These are phyloP conservation scores for Flaveria ramosissima DNA, from an alignment of 129 eudicot species.

Conservation along the genomic window DNA sequence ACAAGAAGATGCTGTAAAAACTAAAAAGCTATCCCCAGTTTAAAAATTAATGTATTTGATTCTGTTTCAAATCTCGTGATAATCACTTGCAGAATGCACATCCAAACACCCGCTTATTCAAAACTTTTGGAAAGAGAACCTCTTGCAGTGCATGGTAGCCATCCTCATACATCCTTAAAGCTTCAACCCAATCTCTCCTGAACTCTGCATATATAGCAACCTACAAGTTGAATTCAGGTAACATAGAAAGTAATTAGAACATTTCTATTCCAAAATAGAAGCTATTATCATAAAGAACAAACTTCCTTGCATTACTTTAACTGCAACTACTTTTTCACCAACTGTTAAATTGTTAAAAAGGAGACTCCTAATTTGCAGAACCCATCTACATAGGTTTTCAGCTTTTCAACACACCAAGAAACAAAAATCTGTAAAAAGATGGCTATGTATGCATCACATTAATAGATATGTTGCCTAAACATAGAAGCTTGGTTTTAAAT, in stretches of 20 bases:
- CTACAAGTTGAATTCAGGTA: conserved; percentile 54
- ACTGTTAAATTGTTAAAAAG: conserved; percentile 3
- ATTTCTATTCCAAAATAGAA: background rate
- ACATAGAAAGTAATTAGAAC: conserved; percentile 24
- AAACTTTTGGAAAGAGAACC: conserved; percentile 43
- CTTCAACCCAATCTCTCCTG: conserved; percentile 96
- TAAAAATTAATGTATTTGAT: background rate
- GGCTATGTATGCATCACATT: conserved; percentile 3
- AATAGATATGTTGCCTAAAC: conserved; percentile 17
- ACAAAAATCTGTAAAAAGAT: conserved; percentile 1
- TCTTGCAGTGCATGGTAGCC: conserved; percentile 89
- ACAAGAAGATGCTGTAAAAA: conserved; percentile 4
- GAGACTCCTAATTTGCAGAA: background rate
- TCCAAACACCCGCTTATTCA: background rate
- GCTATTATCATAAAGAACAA: background rate
- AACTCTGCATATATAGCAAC: conserved; percentile 98
- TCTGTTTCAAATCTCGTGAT: background rate
- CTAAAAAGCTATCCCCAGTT: conserved; percentile 1
- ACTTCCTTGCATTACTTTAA: conserved; percentile 12
- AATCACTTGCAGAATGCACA: background rate
- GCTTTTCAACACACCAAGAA: background rate
- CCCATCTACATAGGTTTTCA: background rate
- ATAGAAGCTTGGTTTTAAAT: background rate
- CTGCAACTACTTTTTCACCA: background rate
- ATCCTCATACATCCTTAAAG: conserved; percentile 83